These are phyloP conservation scores for Auriscalpium vulgare DNA, from an alignment of 768 basidiomycete genomes.

Conservation along the genomic window DNA sequence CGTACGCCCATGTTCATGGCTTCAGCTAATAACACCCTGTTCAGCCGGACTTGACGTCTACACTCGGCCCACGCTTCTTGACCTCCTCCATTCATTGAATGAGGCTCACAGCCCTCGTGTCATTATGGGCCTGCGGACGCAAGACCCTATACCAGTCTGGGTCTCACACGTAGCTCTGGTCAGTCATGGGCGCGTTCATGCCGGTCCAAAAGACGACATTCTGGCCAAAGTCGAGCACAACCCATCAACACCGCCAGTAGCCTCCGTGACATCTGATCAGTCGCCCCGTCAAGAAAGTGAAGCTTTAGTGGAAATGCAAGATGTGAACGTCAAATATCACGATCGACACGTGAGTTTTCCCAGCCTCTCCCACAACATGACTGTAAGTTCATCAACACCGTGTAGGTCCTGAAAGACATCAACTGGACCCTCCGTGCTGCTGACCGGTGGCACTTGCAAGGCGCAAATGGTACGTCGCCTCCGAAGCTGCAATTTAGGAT, in stretches of 20 bases:
- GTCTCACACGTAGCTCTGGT: conserved; percentile 61
- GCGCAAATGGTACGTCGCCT: conserved; percentile 62
- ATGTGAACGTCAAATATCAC: conserved; percentile 35
- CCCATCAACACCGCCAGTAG: too few relatives aligned
- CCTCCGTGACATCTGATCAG: too few relatives aligned
- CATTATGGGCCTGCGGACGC: conserved; percentile 57
- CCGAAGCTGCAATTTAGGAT: background rate
- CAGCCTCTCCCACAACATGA: background rate
- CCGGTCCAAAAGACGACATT: conserved; percentile 44
- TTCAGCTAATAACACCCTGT: background rate
- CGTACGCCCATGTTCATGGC: background rate
- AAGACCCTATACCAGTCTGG: conserved; percentile 69
- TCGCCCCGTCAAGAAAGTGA: conserved; percentile 18
- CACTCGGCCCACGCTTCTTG: conserved; percentile 47
- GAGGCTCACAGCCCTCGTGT: conserved; percentile 43
- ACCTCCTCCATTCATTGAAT: conserved; percentile 50
- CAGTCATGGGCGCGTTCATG: conserved; percentile 35
- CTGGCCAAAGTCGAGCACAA: conserved; percentile 13
- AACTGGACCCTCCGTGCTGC: conserved; percentile 79
- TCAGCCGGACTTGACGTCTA: conserved; percentile 73
- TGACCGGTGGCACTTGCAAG: conserved; percentile 86
- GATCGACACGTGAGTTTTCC: conserved; percentile 1
- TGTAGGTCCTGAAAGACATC: conserved; percentile 66
- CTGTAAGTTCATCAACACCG: background rate
- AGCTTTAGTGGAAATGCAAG: conserved; percentile 51